Base-by-base conservation (phyloP, 2,329 filamentous ascomycete genomes). In the Pseudonectria foliicola region DNA sequence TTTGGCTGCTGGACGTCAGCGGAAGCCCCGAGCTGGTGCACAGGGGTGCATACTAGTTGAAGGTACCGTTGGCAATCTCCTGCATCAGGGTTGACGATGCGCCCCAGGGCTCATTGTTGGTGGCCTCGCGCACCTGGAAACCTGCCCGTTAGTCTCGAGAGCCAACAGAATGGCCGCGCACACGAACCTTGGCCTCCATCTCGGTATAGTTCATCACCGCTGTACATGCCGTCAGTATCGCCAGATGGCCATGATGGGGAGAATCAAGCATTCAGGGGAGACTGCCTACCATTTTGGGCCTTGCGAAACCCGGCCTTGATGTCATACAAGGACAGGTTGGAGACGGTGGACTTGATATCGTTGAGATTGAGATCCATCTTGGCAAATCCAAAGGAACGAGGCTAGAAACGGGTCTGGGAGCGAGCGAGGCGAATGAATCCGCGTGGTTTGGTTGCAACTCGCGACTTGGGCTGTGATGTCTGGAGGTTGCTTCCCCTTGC, bases 31-130 rank as follows among this genome's bases (percentile, higher is more conserved):
- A 41, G 27, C 21, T 8, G n/a, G n/a, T 14, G 35, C 12, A 18
- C 21, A 67, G 30, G 11, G 26, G 14, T 13, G 25, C 86, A 56
- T 70, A 96, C 92, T 96, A 98, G 68, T 90, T 96, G 66, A 95
- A 94, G 40, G 92, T 98, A 54, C 80, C 92, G 63, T 89, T 94
- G 63, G 92, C 88, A 62, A 98, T 98, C 65, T 98, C 92, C 65
- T 96, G 89, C 89, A 96, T 95, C 54, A 84, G 61, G 10, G 83
- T 85, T 16, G 82, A 82, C 10, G 82, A 85, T 33, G 82, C 79
- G 46, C 89, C 92, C 92, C 92, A 98, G 38, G 92, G 92, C 63
- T 98, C 92, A 62, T 96, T 96, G 67, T 98, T 98, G 25, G 92
- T 98, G 21, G 92, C 92, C 72, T 98, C 92, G 63, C 92, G 84